phyloP scores from a whole-genome alignment of 73 alveolate genomes.

The Tetrahymena elliotti region DNA sequence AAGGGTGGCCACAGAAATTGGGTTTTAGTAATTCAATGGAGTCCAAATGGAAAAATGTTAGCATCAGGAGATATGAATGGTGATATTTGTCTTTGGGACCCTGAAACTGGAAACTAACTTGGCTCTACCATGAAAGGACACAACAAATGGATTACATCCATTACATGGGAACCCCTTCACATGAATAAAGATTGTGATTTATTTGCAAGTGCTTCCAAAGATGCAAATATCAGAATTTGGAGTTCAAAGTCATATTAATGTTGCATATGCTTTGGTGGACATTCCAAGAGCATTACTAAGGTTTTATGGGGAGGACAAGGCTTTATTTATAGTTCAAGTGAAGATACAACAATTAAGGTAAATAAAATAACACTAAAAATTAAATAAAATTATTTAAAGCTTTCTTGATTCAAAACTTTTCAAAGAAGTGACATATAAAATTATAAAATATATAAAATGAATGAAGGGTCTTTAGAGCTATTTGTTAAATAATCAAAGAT shows the following conservation, averaged over 20 bases:
- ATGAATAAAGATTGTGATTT: slow-evolving; percentile 65
- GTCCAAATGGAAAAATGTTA: slow-evolving; percentile 76
- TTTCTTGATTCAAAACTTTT: too few species aligned
- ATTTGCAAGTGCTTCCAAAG: slow-evolving; percentile 79
- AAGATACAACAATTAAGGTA: slow-evolving; percentile 88
- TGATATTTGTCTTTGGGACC: slow-evolving; percentile 78
- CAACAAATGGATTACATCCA: slow-evolving; percentile 88
- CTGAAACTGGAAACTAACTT: slow-evolving; percentile 59
- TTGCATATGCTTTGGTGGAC: slow-evolving; percentile 70
- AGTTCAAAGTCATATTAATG: slow-evolving; percentile 71
- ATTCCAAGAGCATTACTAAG: slow-evolving; percentile 93
- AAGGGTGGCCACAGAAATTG: slow-evolving; percentile 78
- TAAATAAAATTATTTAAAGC: slow-evolving; percentile 10
- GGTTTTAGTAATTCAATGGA: slow-evolving; percentile 75
- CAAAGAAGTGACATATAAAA: too few species aligned
- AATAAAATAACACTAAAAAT: slow-evolving; percentile 19
- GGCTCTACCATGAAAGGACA: slow-evolving; percentile 85
- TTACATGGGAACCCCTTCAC: slow-evolving; percentile 97
- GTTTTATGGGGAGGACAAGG: slow-evolving; percentile 96
- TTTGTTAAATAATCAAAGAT: too few species aligned
- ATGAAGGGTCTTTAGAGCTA: too few species aligned
- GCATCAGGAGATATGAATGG: slow-evolving; percentile 92
- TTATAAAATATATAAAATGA: too few species aligned
- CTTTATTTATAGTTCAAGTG: slow-evolving; percentile 87
- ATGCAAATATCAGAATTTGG: slow-evolving; percentile 90